phyloP scores from a whole-genome alignment of 257 asterid species.

The Parsonsia alboflavescens region DNA sequence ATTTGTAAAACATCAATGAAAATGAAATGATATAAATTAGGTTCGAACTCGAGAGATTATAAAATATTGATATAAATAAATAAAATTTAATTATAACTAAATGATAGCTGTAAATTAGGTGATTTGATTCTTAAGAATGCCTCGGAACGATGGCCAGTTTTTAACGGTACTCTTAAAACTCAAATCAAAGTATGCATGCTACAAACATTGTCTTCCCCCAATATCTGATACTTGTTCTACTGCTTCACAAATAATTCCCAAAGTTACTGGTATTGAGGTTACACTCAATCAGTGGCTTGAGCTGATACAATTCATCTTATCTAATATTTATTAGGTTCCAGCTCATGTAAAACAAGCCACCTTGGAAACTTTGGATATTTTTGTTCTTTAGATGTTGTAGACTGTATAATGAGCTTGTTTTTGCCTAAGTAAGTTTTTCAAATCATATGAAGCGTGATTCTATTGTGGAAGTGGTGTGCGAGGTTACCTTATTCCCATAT shows the following conservation, averaged over 20 bases:
- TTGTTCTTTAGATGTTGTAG: slow-evolving; percentile 47
- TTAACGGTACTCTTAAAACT: slow-evolving; percentile 37
- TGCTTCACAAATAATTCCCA: slow-evolving; percentile 53
- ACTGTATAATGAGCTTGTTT: slow-evolving; percentile 50
- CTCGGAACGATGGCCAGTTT: slow-evolving; percentile 48
- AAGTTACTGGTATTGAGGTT: slow-evolving; percentile 57
- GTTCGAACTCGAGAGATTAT: too few species aligned
- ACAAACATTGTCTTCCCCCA: slow-evolving; percentile 42
- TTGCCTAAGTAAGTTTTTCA: slow-evolving; percentile 50
- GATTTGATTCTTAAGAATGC: slow-evolving; percentile 57
- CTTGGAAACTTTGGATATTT: slow-evolving; percentile 52
- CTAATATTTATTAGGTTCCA: slow-evolving; percentile 44
- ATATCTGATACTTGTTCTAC: slow-evolving; percentile 50
- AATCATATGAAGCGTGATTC: slow-evolving; percentile 55
- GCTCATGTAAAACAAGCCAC: slow-evolving; percentile 56
- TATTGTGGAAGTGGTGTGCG: slow-evolving; percentile 58
- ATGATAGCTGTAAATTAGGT: slow-evolving; percentile 57
- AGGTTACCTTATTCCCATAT: slow-evolving; percentile 46
- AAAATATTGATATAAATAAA: too few species aligned
- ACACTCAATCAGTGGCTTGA: slow-evolving; percentile 59
- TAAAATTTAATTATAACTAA: too few species aligned
- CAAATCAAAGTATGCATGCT: slow-evolving; percentile 46
- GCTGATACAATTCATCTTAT: slow-evolving; percentile 40
- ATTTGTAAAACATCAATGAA: too few species aligned
- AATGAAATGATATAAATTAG: too few species aligned